Evolutionary conservation across 2,329 filamentous ascomycete genomes (phyloP).

Genomic region (Fusarium lateritium): DNA sequence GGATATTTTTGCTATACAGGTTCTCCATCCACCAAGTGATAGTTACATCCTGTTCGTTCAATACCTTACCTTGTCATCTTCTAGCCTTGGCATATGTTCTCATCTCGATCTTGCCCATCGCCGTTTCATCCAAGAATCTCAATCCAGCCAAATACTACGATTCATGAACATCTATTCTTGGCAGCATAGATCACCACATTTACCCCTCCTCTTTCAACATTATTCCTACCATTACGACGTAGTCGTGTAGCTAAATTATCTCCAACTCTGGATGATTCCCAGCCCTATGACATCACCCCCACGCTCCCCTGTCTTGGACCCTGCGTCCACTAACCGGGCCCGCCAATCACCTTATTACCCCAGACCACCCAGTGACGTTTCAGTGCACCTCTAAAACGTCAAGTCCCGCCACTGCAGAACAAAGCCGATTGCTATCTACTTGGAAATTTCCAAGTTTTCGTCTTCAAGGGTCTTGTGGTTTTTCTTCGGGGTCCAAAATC

Average conservation of each 20-base stretch:
- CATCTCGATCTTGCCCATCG: conserved; percentile 10
- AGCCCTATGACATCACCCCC: conserved; percentile 48
- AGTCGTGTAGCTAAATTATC: too few relatives aligned
- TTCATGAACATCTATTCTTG: not conserved
- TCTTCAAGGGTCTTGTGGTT: not conserved
- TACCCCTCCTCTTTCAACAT: not conserved
- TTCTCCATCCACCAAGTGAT: not conserved
- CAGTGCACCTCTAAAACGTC: conserved; percentile 30
- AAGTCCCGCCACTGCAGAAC: conserved; percentile 20
- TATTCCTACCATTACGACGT: too few relatives aligned
- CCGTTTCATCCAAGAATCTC: conserved; percentile 8
- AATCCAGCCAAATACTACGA: not conserved
- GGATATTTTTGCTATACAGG: not conserved
- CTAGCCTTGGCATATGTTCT: not conserved
- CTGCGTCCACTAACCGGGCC: conserved; percentile 30
- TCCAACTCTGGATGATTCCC: not conserved
- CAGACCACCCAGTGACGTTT: conserved; percentile 42
- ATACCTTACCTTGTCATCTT: not conserved
- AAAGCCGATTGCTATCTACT: not conserved
- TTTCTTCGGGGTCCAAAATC: conserved; percentile 13
- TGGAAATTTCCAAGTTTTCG: conserved; percentile 39
- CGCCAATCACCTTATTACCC: conserved; percentile 35
- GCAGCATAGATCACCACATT: not conserved
- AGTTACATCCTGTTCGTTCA: not conserved
- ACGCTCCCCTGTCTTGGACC: conserved; percentile 31